These are phyloP conservation scores for Beauveria sp. DNA, from an alignment of 2,329 filamentous ascomycete genomes.

Conservation along the genomic window DNA sequence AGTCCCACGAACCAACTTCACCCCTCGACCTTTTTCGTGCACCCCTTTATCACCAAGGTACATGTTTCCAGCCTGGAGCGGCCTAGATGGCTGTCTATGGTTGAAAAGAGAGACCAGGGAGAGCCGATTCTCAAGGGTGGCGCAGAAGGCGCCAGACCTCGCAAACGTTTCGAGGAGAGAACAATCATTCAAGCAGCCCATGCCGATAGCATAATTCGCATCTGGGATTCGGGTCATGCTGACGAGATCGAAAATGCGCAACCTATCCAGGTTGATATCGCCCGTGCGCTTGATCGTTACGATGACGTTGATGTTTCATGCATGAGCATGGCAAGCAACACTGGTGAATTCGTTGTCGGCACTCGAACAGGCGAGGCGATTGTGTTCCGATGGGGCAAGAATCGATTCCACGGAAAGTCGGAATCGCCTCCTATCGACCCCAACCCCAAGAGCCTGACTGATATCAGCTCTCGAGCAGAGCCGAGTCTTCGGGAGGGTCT, in stretches of 20 bases:
- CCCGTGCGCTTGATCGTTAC: constrained; percentile 71
- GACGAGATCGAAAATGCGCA: constrained; percentile 87
- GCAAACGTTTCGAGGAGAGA: constrained; percentile 72
- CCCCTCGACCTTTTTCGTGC: constrained; percentile 77
- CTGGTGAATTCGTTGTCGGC: constrained; percentile 79
- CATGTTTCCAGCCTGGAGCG: constrained; percentile 69
- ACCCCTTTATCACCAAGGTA: constrained; percentile 75
- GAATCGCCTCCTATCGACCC: constrained; percentile 41
- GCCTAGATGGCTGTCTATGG: constrained; percentile 80
- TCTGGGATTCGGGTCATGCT: constrained; percentile 88
- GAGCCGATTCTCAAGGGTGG: constrained; percentile 75
- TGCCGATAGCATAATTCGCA: constrained; percentile 79
- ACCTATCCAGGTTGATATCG: constrained; percentile 79
- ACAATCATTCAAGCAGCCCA: constrained; percentile 84
- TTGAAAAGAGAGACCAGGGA: constrained; percentile 73
- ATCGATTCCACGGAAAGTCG: constrained; percentile 63
- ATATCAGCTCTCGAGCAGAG: constrained; percentile 68
- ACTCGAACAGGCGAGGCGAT: constrained; percentile 76
- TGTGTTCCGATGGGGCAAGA: constrained; percentile 81
- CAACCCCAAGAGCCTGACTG: constrained; percentile 62
- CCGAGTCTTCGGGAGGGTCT: constrained; percentile 68
- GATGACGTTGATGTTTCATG: constrained; percentile 68
- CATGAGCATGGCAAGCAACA: constrained; percentile 73
- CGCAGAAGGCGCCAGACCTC: constrained; percentile 58
- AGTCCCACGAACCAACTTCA: constrained; percentile 90